Conservation (phyloP, 306 rosid genomes). For the Abrus precatorius region DNA sequence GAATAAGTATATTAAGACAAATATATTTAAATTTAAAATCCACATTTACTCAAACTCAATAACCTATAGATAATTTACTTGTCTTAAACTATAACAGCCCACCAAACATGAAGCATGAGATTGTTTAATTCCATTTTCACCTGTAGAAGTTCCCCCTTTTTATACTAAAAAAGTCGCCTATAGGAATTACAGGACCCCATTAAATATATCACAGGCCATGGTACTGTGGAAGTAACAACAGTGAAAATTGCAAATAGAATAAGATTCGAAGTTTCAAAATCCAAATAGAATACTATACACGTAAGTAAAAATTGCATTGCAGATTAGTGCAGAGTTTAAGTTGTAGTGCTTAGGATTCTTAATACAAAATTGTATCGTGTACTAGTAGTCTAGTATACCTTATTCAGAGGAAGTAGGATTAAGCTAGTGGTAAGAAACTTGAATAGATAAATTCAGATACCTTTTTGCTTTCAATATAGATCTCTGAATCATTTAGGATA, state of each 20-base stretch:
- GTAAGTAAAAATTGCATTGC: neutral
- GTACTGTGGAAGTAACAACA: neutral
- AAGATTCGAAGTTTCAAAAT: neutral
- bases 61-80: no score
- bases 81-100: no score
- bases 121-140: no score
- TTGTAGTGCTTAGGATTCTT: neutral
- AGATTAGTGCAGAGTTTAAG: neutral
- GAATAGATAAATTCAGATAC: conserved; percentile 34
- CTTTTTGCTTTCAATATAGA: conserved; percentile 33
- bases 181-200: neutral
- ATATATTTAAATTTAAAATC: no score
- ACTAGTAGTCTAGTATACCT: neutral
- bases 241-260: no score
- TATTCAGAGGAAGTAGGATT: neutral
- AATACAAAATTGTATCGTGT: conserved; percentile 21
- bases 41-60: no score
- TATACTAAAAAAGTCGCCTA: no score
- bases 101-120: no score
- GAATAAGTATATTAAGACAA: no score
- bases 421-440: neutral
- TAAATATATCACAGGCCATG: neutral
- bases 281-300: neutral
- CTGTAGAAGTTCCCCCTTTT: no score
- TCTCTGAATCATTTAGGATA: conserved; percentile 38